Evolutionary conservation across 2,329 filamentous ascomycete species (phyloP).

Genomic region (Ophiocordyceps camponoti-saundersi): DNA sequence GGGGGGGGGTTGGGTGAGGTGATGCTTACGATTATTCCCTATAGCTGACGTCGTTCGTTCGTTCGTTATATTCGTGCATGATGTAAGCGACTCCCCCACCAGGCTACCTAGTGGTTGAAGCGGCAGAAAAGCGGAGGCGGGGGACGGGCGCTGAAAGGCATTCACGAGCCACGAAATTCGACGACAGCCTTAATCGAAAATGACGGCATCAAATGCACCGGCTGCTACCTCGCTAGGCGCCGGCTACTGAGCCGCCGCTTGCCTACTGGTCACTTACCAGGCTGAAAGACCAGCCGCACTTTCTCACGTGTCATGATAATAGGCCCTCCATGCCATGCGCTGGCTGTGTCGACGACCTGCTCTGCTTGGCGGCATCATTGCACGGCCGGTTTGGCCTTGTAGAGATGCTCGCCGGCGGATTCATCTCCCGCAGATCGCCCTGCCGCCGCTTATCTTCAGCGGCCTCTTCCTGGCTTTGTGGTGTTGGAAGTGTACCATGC

Average conservation of each 20-base stretch:
- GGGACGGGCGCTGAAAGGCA: not conserved
- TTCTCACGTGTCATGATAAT: not conserved
- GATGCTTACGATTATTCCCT: not conserved
- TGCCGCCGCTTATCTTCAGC: slow-evolving; percentile 49
- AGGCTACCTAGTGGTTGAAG: not conserved
- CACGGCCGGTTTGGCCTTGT: not conserved
- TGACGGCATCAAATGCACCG: not conserved
- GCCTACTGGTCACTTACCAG: not conserved
- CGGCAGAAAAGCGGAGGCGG: not conserved
- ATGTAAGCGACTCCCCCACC: too few relatives aligned
- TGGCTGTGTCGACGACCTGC: not conserved
- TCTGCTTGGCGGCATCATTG: not conserved
- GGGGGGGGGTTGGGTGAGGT: not conserved
- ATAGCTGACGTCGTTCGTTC: not conserved
- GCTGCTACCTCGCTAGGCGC: not conserved
- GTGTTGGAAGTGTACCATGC: slow-evolving; percentile 53
- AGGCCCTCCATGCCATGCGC: not conserved
- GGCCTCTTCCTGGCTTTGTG: slow-evolving; percentile 49
- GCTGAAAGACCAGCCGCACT: not conserved
- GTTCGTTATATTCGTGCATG: not conserved
- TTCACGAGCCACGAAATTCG: not conserved
- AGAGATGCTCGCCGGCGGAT: slow-evolving; percentile 3
- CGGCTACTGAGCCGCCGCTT: not conserved
- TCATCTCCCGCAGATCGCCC: slow-evolving; percentile 24
- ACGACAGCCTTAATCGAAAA: not conserved